Evolutionary conservation across 371 early-diverging fungal species (phyloP).

Genomic region (Mortierella sp.): DNA sequence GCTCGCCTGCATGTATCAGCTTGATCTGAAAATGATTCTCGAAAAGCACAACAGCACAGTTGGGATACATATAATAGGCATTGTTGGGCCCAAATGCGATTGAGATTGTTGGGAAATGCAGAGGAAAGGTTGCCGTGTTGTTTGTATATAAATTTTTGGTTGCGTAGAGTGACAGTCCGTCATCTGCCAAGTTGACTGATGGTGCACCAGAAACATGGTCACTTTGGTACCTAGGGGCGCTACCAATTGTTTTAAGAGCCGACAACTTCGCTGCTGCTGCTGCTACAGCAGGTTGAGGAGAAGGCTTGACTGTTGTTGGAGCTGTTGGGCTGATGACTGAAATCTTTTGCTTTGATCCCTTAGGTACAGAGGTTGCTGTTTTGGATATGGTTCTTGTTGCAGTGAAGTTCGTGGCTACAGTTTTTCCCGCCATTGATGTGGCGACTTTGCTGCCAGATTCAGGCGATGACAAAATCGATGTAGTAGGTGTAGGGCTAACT

Average conservation of each 20-base stretch:
- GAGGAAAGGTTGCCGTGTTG: constrained; percentile 55
- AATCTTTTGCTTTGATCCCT: constrained; percentile 10
- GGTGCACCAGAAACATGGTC: constrained; percentile 7
- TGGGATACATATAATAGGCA: constrained; percentile 66
- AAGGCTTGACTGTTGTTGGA: not conserved
- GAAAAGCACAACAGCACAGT: constrained; percentile 68
- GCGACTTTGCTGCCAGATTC: not conserved
- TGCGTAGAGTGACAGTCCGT: constrained; percentile 36
- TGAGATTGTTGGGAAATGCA: constrained; percentile 71
- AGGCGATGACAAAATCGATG: not conserved
- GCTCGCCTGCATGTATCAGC: constrained; percentile 62
- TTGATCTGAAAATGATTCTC: constrained; percentile 68
- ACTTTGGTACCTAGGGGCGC: constrained; percentile 23
- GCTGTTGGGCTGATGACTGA: not conserved
- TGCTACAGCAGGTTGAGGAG: constrained; percentile 11
- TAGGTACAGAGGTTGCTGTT: not conserved
- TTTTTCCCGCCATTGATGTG: not conserved
- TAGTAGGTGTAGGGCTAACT: not conserved
- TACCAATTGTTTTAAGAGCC: constrained; percentile 17
- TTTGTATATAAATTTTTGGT: constrained; percentile 48
- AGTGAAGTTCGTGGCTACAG: not conserved
- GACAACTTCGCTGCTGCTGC: constrained; percentile 28
- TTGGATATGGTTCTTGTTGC: constrained; percentile 8
- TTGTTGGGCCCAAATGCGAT: constrained; percentile 66
- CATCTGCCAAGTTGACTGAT: constrained; percentile 19